These are phyloP conservation scores for Croton laevigatus DNA, from an alignment of 441 rosid genomes.

Conservation along the genomic window DNA sequence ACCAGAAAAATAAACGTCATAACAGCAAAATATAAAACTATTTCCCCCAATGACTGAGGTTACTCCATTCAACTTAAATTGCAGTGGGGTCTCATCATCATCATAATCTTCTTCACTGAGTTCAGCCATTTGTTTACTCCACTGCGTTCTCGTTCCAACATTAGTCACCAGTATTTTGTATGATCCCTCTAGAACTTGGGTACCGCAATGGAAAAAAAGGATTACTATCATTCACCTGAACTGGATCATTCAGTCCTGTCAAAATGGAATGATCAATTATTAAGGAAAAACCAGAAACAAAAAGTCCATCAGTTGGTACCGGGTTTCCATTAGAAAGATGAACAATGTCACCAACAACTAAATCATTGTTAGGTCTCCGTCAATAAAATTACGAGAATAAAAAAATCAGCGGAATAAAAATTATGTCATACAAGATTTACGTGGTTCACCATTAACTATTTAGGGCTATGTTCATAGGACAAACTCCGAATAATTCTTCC, in stretches of 20 bases:
- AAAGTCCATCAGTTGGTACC: constrained; percentile 53
- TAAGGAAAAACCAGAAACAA: constrained; percentile 43
- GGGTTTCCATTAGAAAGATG: constrained; percentile 48
- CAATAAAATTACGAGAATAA: too few species aligned
- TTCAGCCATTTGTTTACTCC: constrained; percentile 50
- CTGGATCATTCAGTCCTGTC: constrained; percentile 44
- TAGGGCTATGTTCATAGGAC: too few species aligned
- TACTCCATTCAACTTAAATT: constrained; percentile 42
- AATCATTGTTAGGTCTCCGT: too few species aligned
- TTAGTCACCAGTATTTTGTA: constrained; percentile 44
- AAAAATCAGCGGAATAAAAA: too few species aligned
- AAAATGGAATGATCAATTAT: constrained; percentile 45
- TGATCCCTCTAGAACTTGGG: constrained; percentile 43
- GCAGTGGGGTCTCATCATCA: constrained; percentile 52
- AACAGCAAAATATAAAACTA: constrained; percentile 38
- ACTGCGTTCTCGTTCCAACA: constrained; percentile 47
- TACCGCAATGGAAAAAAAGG: constrained; percentile 46
- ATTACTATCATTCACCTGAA: constrained; percentile 19
- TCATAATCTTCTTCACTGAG: constrained; percentile 36
- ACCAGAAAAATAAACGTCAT: constrained; percentile 39
- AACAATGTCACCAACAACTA: constrained; percentile 49
- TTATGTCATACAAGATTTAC: too few species aligned
- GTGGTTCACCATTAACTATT: too few species aligned
- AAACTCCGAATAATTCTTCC: too few species aligned
- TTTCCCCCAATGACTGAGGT: constrained; percentile 40